Percentiles rank a stretch among this genome's conserved stretches.
These are phyloP conservation scores for Penicillium janthinellum DNA, from an alignment of 2,329 filamentous ascomycete species.

Conservation along the genomic window DNA sequence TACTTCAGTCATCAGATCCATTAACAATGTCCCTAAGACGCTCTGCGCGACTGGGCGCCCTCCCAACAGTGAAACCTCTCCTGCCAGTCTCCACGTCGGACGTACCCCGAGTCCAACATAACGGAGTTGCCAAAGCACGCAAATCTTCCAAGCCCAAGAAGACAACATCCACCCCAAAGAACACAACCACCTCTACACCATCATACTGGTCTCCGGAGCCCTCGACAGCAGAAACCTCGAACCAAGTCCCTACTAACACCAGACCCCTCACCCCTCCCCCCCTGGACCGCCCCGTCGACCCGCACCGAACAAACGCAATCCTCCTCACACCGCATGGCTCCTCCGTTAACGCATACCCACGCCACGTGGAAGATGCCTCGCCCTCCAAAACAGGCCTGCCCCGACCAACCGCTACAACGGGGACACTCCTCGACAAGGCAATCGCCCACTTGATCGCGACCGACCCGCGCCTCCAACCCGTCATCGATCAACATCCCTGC, in stretches of 20 bases:
- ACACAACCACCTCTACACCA: constrained; percentile 6
- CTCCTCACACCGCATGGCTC: constrained; percentile 52
- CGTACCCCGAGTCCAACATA: constrained; percentile 25
- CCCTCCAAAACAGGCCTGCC: constrained; percentile 45
- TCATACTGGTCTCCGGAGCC: constrained; percentile 29
- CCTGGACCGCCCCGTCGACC: constrained; percentile 49
- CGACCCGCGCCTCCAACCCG: constrained; percentile 69
- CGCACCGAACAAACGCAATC: constrained; percentile 51
- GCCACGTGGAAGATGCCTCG: constrained; percentile 38
- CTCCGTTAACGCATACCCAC: constrained; percentile 52
- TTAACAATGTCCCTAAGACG: constrained; percentile 54
- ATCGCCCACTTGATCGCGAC: constrained; percentile 71
- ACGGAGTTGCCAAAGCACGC: constrained; percentile 34
- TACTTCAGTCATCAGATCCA: not conserved
- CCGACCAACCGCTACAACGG: constrained; percentile 61
- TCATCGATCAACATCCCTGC: constrained; percentile 77
- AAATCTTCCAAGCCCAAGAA: constrained; percentile 30
- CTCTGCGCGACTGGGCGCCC: constrained; percentile 51
- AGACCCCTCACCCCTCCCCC: constrained; percentile 50
- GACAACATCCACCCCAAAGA: constrained; percentile 13
- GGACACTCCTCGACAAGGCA: constrained; percentile 73
- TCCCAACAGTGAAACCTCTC: constrained; percentile 22
- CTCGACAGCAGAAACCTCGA: constrained; percentile 13
- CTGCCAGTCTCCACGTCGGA: constrained; percentile 26
- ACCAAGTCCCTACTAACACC: constrained; percentile 34